Conservation (phyloP, 2,329 filamentous ascomycete genomes). For the Didymella sp. region DNA sequence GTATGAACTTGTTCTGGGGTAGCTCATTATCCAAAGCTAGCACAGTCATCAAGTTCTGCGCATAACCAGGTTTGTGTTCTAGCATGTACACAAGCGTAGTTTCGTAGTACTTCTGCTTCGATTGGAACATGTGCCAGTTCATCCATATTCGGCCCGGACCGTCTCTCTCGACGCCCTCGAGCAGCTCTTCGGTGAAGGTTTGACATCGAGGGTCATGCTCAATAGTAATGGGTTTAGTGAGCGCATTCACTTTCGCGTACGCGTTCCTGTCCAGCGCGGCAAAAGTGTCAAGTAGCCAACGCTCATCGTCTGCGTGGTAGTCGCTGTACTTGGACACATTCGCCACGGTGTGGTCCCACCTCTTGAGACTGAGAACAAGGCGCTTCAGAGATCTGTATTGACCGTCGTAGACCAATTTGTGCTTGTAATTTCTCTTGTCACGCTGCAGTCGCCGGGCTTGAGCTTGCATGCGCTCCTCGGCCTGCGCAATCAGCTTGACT, state of each 20-base stretch:
- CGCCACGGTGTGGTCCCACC: constrained; percentile 17
- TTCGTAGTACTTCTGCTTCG: constrained; percentile 26
- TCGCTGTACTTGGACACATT: constrained; percentile 15
- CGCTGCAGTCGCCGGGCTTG: constrained; percentile 5
- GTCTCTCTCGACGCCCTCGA: constrained; percentile 11
- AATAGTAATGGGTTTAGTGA: constrained; percentile 28
- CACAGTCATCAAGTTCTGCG: constrained; percentile 39
- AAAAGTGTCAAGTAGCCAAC: constrained; percentile 28
- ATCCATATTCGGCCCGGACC: constrained; percentile 21
- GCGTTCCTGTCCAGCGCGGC: constrained; percentile 36
- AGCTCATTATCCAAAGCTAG: constrained; percentile 29
- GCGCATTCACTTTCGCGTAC: constrained; percentile 26
- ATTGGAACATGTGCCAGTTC: constrained; percentile 29
- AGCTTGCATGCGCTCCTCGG: constrained; percentile 1
- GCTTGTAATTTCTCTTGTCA: not conserved
- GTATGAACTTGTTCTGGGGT: constrained; percentile 39
- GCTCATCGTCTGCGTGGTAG: constrained; percentile 1
- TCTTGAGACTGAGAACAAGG: constrained; percentile 30
- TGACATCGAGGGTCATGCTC: constrained; percentile 29
- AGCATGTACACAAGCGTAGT: constrained; percentile 41
- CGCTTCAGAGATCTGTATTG: constrained; percentile 41
- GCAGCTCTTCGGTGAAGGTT: constrained; percentile 22
- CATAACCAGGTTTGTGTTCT: constrained; percentile 33
- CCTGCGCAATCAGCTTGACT: constrained; percentile 19
- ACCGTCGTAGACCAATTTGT: constrained; percentile 25